A percentile compares a stretch with the other conserved stretches of the same genome.
phyloP scores from a whole-genome alignment of 2,329 filamentous ascomycete species.

The Whalleya microplaca region DNA sequence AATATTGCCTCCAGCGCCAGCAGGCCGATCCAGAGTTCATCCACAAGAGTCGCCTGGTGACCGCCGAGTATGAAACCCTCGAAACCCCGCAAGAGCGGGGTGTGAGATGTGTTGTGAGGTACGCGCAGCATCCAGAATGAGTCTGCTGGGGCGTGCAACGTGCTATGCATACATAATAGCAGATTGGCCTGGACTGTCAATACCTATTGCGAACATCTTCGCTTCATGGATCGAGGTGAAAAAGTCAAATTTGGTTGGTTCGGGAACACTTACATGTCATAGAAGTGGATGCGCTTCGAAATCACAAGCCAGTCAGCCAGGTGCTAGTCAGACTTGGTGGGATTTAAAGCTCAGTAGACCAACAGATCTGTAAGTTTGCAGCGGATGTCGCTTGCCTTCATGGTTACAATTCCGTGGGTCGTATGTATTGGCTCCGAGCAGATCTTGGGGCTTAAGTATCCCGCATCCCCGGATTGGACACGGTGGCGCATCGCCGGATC shows the following conservation, averaged over 20 bases:
- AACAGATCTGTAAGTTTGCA: no score
- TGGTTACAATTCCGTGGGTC: background rate
- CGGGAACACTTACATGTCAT: background rate
- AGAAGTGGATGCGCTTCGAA: background rate
- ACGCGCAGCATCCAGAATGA: constrained; percentile 3
- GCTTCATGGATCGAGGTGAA: background rate
- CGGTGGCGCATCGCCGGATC: constrained; percentile 12
- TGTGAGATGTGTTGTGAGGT: constrained; percentile 23
- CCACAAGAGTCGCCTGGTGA: constrained; percentile 46
- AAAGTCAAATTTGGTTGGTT: background rate
- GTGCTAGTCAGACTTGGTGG: no score
- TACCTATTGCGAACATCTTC: background rate
- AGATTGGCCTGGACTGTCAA: background rate
- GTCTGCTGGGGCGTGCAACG: background rate
- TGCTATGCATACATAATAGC: no score
- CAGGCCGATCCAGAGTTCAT: constrained; percentile 53
- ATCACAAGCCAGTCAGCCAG: no score
- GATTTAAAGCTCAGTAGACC: no score
- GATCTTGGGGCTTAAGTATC: background rate
- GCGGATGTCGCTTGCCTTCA: background rate
- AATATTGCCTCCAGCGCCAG: constrained; percentile 49
- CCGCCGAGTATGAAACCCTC: constrained; percentile 29
- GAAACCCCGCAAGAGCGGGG: constrained; percentile 32
- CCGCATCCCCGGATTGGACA: constrained; percentile 13
- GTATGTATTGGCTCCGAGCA: background rate